Conservation (phyloP, 2,329 filamentous ascomycete species). For the Paramyrothecium roridum region DNA sequence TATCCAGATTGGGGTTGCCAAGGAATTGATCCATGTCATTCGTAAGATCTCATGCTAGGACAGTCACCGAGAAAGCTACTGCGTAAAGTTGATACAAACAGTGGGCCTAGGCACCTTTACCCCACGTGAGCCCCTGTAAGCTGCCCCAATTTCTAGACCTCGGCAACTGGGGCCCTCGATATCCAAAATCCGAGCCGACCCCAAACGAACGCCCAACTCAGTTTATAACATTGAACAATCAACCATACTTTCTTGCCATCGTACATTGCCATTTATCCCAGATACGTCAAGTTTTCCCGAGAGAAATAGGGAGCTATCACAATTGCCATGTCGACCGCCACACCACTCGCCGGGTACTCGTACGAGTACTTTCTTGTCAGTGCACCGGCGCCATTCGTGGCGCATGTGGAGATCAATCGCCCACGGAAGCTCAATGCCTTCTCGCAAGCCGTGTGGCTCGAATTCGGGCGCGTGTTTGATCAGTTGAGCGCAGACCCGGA, state of each 20-base stretch:
- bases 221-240: not conserved
- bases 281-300: too few relatives aligned
- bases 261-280: not conserved
- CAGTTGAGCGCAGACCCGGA: slow-evolving; percentile 68
- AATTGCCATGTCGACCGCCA: slow-evolving; percentile 15
- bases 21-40: too few relatives aligned
- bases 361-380: slow-evolving; percentile 71
- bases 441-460: slow-evolving; percentile 79
- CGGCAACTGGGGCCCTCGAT: not conserved
- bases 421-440: slow-evolving; percentile 88
- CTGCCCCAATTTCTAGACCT: not conserved
- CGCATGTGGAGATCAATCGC: slow-evolving; percentile 90
- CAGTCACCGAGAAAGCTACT: too few relatives aligned
- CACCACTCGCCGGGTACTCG: slow-evolving; percentile 33
- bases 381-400: slow-evolving; percentile 70
- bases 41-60: too few relatives aligned
- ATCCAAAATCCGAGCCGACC: not conserved
- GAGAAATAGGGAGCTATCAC: not conserved
- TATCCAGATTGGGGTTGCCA: too few relatives aligned
- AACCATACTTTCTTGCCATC: not conserved
- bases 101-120: not conserved
- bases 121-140: not conserved
- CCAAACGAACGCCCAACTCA: not conserved
- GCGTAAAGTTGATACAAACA: not conserved
- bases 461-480: slow-evolving; percentile 70